A percentile compares a stretch with the other conserved stretches of the same genome.
These are phyloP conservation scores for Leishmania amazonensis DNA, from an alignment of 208 protist species.

Conservation along the genomic window DNA sequence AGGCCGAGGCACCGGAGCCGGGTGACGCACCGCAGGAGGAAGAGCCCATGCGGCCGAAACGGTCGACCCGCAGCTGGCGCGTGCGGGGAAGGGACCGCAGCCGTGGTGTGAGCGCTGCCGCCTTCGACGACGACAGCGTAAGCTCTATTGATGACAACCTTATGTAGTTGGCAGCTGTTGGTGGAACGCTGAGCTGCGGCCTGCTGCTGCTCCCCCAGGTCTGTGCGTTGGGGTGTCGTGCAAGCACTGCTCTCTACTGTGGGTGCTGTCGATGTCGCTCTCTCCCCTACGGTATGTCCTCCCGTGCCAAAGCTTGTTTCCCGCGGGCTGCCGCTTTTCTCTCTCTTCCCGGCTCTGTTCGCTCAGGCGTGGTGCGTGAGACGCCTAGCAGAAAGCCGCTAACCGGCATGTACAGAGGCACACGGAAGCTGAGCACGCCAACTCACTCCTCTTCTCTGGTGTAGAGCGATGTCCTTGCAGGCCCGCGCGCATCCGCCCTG, in stretches of 20 bases:
- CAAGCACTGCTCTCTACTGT: background rate
- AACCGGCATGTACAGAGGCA: no score
- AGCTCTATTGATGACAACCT: background rate
- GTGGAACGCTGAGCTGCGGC: background rate
- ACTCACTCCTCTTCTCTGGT: background rate
- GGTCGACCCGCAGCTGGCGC: background rate
- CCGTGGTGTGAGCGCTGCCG: background rate
- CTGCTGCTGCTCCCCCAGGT: background rate
- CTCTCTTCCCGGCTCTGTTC: background rate
- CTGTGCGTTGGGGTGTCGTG: background rate
- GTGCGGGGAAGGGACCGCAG: background rate
- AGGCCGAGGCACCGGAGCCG: background rate
- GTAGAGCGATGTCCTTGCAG: background rate
- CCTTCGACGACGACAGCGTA: background rate
- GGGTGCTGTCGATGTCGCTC: background rate
- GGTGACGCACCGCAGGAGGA: background rate
- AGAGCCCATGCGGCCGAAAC: background rate
- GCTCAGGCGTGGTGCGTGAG: background rate
- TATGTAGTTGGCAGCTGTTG: background rate
- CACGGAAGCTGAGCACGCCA: background rate
- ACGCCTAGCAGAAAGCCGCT: background rate
- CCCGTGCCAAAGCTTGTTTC: background rate
- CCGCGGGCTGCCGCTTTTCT: background rate
- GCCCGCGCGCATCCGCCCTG: no score
- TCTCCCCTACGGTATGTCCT: background rate